Conservation (phyloP, 805 yeast genomes). For the Starmerella etchellsii region DNA sequence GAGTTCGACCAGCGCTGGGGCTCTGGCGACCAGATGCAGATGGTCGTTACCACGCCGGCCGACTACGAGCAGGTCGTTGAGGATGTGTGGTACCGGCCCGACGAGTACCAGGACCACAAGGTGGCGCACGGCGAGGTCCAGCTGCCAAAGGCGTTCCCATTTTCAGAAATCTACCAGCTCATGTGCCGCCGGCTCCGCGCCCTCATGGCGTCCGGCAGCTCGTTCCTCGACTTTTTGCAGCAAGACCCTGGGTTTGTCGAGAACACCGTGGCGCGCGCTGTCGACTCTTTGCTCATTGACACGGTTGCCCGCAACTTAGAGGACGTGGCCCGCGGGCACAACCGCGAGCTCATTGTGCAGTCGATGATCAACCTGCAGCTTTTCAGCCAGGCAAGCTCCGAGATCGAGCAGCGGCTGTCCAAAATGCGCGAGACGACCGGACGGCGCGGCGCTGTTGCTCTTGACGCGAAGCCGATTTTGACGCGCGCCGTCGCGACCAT, state of each 20-base stretch:
- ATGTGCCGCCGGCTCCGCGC: slow-evolving; percentile 64
- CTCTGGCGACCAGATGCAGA: slow-evolving; percentile 82
- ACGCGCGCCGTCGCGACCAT: slow-evolving; percentile 52
- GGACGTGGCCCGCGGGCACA: slow-evolving; percentile 49
- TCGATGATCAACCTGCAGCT: slow-evolving; percentile 78
- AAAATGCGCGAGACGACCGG: slow-evolving; percentile 27
- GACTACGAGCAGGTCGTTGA: slow-evolving; percentile 52
- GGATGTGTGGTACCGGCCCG: slow-evolving; percentile 53
- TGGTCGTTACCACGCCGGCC: slow-evolving; percentile 46
- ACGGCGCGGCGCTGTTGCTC: slow-evolving; percentile 31
- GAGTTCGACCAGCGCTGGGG: slow-evolving; percentile 52
- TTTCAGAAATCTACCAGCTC: slow-evolving; percentile 77
- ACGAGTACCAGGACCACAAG: slow-evolving; percentile 32
- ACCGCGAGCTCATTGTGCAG: slow-evolving; percentile 84
- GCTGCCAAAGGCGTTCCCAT: slow-evolving; percentile 63
- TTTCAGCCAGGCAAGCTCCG: slow-evolving; percentile 61
- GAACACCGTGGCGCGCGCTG: slow-evolving; percentile 42
- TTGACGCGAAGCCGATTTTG: slow-evolving; percentile 45
- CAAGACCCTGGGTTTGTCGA: slow-evolving; percentile 49
- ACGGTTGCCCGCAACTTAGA: slow-evolving; percentile 55
- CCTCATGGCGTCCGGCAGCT: slow-evolving; percentile 48
- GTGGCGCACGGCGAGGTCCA: slow-evolving; percentile 20
- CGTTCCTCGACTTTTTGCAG: slow-evolving; percentile 51
- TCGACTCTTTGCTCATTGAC: slow-evolving; percentile 57
- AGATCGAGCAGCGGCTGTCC: slow-evolving; percentile 38